phyloP scores from a whole-genome alignment of 2,329 filamentous ascomycete genomes.

The Penicillium verrucosum region DNA sequence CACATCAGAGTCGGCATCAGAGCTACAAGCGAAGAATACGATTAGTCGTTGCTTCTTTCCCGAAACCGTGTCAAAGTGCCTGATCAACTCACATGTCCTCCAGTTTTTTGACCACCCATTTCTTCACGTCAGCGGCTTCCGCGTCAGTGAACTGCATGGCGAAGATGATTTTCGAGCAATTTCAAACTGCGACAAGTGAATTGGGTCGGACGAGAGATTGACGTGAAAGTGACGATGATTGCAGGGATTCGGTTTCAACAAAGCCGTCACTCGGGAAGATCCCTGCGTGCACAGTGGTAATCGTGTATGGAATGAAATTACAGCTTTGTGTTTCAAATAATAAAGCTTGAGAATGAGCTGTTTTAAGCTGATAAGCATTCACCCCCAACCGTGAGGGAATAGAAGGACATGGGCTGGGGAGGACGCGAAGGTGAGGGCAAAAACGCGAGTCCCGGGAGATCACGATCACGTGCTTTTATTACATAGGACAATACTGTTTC shows the following conservation, averaged over 20 bases:
- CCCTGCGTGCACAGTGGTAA: not conserved
- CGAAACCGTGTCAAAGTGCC: not conserved
- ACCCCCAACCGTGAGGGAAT: conserved; percentile 5
- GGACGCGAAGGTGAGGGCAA: conserved; percentile 6
- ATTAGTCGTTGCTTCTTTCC: conserved; percentile 2
- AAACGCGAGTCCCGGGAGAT: conserved; percentile 12
- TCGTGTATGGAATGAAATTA: not conserved
- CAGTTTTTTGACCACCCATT: conserved; percentile 57
- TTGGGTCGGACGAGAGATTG: not conserved
- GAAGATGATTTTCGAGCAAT: not conserved
- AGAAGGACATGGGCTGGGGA: not conserved
- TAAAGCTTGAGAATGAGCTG: not conserved
- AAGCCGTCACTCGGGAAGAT: not conserved
- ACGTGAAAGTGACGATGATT: not conserved
- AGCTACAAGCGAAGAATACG: conserved; percentile 40
- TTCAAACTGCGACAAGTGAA: not conserved
- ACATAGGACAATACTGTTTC: not conserved
- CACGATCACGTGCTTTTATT: conserved; percentile 22
- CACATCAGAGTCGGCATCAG: conserved; percentile 60
- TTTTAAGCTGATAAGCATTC: not conserved
- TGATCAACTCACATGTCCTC: conserved; percentile 52
- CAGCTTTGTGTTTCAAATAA: not conserved
- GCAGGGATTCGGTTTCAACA: conserved; percentile 13
- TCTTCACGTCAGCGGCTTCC: conserved; percentile 53
- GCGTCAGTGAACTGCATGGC: conserved; percentile 55